Conservation (phyloP, 2,329 filamentous ascomycete species). For the Nemania sp. region DNA sequence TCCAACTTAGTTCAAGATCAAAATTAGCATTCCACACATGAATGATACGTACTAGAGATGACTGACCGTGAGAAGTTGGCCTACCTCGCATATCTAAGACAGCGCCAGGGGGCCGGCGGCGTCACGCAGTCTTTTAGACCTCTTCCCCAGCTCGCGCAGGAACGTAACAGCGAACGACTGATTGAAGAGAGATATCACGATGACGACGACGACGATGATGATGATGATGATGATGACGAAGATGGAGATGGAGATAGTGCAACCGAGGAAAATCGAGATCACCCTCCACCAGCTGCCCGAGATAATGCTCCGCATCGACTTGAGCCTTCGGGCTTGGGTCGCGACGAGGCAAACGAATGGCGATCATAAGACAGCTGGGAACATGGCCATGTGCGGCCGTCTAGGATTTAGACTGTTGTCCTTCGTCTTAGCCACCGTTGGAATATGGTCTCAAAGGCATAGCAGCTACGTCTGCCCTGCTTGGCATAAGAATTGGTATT, state of each 20-base stretch:
- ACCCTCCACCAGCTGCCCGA: slow-evolving; percentile 4
- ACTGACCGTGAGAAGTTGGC: slow-evolving; percentile 34
- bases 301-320: slow-evolving; percentile 21
- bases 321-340: slow-evolving; percentile 21
- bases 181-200: slow-evolving; percentile 28
- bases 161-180: slow-evolving; percentile 20
- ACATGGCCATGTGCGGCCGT: too few relatives aligned
- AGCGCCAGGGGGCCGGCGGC: slow-evolving; percentile 12
- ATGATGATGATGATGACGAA: slow-evolving; percentile 24
- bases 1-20: too few relatives aligned
- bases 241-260: slow-evolving; percentile 22
- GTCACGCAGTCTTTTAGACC: slow-evolving; percentile 18
- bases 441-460: too few relatives aligned
- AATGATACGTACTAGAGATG: background rate
- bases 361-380: slow-evolving; percentile 7
- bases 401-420: too few relatives aligned
- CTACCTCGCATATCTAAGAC: slow-evolving; percentile 34
- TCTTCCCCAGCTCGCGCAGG: slow-evolving; percentile 13
- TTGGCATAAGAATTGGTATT: too few relatives aligned
- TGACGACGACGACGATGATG: slow-evolving; percentile 24
- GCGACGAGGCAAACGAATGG: slow-evolving; percentile 24
- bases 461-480: too few relatives aligned
- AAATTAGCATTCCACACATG: too few relatives aligned
- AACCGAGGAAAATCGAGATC: background rate
- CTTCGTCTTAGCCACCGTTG: too few relatives aligned